Base-by-base conservation (phyloP, 345 rosid species). In the Sisymbrium irio region DNA sequence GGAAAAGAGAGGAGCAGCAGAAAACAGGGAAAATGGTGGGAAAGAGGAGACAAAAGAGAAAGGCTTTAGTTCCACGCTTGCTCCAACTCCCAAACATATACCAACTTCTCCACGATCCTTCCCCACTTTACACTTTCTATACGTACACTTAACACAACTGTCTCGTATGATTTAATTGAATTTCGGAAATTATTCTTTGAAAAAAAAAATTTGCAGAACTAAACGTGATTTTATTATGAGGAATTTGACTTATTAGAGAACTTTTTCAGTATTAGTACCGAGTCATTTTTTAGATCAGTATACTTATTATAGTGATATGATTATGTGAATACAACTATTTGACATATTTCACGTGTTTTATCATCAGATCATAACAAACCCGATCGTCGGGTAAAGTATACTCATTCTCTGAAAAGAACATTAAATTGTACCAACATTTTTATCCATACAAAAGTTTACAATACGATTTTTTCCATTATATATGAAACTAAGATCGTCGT, bases 31-130 rank as follows among this genome's bases (percentile, higher is more conserved):
- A 67, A 35, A 61, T 70, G 82, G 81, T 70, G 83, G 66, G 51
- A 81, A 82, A 82, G 78, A 44, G 79, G 82, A 80, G 85, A 72
- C 82, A 83, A 51, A 68, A 73, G 77, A 63, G 62, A 74, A 79
- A 73, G 39, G 37, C 80, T 79, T 82, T 82, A 64, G 57, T 30
- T 58, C 64, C 83, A 50, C 85, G 85, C 32, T 60, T 76, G 79
- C 80, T 69, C 79, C 78, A 42, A 83, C 85, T 75, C 68, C 69
- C 57, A 69, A 72, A 77, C 66, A 57, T 17, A 45, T 76, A 69
- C 69, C 84, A 73, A 76, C 76, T 73, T 75, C 82, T 53, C 66
- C 77, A 72, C 73, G 28, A 59, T 76, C 72, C 53, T 33, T 22
- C 22, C 25, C 45, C 40, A 68, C 60, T 75, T 61, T 53, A 12